Conservation (phyloP, 2,329 filamentous ascomycete genomes). For the Geosmithia putterillii region DNA sequence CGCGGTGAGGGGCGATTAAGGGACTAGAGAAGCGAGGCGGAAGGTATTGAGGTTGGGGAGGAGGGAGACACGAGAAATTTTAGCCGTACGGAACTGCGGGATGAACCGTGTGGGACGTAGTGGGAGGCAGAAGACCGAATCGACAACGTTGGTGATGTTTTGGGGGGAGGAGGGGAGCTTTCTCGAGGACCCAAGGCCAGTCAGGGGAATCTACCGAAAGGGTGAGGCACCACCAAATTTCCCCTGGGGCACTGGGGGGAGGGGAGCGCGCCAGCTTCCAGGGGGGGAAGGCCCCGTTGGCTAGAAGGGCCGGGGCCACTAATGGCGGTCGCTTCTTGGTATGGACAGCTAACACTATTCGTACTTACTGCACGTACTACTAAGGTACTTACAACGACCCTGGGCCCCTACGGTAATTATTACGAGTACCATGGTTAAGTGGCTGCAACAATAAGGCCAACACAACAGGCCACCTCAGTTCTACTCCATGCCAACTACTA, state of each 20-base stretch:
- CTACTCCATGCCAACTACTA: no score
- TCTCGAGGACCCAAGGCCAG: conserved; percentile 4
- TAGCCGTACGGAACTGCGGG: neutral
- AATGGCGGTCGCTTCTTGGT: no score
- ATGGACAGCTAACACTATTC: no score
- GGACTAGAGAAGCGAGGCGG: neutral
- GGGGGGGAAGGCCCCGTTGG: no score
- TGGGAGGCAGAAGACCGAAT: neutral
- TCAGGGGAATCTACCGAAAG: conserved; percentile 18
- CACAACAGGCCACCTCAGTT: no score
- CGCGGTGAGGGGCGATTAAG: conserved; percentile 3
- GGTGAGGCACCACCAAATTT: conserved; percentile 13
- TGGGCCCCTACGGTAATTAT: conserved; percentile 1
- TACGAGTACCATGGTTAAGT: no score
- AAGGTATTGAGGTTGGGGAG: neutral
- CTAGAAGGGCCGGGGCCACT: no score
- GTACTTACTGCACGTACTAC: no score
- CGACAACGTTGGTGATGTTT: neutral
- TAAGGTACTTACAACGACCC: no score
- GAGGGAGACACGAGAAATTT: neutral
- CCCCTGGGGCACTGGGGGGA: conserved; percentile 9
- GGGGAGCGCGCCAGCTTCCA: neutral
- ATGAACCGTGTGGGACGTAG: neutral
- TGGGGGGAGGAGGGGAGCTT: neutral
- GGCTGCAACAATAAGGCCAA: no score